phyloP scores from a whole-genome alignment of 2,329 filamentous ascomycete genomes.

The Hypoxylon sp. region DNA sequence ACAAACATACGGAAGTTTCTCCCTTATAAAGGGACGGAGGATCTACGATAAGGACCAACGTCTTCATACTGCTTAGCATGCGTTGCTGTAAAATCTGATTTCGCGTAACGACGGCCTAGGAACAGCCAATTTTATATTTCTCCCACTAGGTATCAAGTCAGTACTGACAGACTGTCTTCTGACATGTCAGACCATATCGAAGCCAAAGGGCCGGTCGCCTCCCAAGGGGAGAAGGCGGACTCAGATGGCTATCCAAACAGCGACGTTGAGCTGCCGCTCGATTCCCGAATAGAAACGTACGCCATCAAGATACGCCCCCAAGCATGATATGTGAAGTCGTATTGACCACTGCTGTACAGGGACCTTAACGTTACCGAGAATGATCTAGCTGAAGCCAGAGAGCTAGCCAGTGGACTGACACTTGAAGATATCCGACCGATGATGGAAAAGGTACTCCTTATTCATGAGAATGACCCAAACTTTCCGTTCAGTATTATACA shows the following conservation, averaged over 20 bases:
- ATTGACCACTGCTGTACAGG: slow-evolving; percentile 22
- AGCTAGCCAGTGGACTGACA: slow-evolving; percentile 43
- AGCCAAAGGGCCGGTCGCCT: slow-evolving; percentile 19
- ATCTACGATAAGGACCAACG: slow-evolving; percentile 1
- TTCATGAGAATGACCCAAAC: slow-evolving; percentile 64
- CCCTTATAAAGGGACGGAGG: background rate
- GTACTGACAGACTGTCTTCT: background rate
- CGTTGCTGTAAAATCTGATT: slow-evolving; percentile 9
- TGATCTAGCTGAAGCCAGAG: slow-evolving; percentile 47
- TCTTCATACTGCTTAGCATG: background rate
- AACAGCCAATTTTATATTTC: background rate
- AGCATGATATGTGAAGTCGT: background rate
- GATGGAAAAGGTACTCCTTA: slow-evolving; percentile 58
- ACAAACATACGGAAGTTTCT: background rate
- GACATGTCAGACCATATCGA: slow-evolving; percentile 32
- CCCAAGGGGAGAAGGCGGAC: slow-evolving; percentile 29
- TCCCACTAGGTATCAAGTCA: background rate
- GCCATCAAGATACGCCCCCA: slow-evolving; percentile 5
- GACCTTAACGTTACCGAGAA: slow-evolving; percentile 49
- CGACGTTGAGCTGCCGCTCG: slow-evolving; percentile 33
- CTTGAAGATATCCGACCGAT: slow-evolving; percentile 50
- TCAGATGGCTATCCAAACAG: slow-evolving; percentile 30
- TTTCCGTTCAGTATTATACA: slow-evolving; percentile 60
- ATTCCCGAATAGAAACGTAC: slow-evolving; percentile 41
- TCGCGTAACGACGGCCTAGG: background rate